phyloP scores from a whole-genome alignment of 805 yeast genomes.

The Pichia paraexigua region DNA sequence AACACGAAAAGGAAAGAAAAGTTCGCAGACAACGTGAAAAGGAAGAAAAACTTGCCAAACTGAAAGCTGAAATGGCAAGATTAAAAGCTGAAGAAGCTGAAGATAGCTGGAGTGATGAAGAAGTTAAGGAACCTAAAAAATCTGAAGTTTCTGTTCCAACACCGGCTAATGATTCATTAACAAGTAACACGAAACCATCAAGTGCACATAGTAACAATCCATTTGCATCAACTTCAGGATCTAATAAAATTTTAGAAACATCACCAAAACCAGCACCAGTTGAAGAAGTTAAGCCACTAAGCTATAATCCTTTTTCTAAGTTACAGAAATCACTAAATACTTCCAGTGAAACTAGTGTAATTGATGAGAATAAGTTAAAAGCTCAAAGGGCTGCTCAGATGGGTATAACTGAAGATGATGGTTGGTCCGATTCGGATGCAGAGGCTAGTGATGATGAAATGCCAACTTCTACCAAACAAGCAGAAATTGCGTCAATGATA shows the following conservation, averaged over 20 bases:
- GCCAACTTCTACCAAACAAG: slow-evolving; percentile 44
- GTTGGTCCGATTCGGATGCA: slow-evolving; percentile 34
- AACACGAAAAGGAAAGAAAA: slow-evolving; percentile 24
- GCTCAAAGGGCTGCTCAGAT: slow-evolving; percentile 70
- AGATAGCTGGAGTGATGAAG: slow-evolving; percentile 17
- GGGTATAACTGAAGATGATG: slow-evolving; percentile 38
- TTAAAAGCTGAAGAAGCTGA: slow-evolving; percentile 34
- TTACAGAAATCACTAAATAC: slow-evolving; percentile 24
- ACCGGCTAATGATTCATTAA: slow-evolving; percentile 8
- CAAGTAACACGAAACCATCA: slow-evolving; percentile 1
- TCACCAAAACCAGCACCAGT: neutral
- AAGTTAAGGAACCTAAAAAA: neutral
- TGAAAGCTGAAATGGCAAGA: slow-evolving; percentile 53
- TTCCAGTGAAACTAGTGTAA: slow-evolving; percentile 19
- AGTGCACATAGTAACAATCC: slow-evolving; percentile 11
- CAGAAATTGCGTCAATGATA: slow-evolving; percentile 45
- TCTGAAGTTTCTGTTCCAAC: slow-evolving; percentile 6
- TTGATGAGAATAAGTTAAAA: slow-evolving; percentile 53
- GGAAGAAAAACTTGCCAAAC: slow-evolving; percentile 50
- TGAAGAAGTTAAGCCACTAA: slow-evolving; percentile 7
- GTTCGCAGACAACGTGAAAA: slow-evolving; percentile 48
- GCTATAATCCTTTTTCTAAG: slow-evolving; percentile 55
- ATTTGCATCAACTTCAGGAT: slow-evolving; percentile 14
- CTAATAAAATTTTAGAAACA: neutral
- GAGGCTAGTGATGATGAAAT: slow-evolving; percentile 39